Conservation (phyloP, 176 grass and related monocot genomes). For the Otatea glauca region DNA sequence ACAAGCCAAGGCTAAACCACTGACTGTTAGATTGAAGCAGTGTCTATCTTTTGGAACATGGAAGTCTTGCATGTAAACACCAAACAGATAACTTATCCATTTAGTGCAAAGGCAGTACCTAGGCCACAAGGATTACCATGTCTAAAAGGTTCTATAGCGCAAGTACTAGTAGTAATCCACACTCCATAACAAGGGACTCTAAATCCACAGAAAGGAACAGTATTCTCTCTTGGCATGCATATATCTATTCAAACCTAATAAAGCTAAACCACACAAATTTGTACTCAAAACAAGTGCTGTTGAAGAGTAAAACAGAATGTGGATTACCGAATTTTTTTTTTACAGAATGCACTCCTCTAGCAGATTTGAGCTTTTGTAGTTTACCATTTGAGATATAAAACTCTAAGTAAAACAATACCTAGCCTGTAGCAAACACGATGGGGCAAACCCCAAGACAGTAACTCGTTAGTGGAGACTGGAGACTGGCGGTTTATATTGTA, state of each 20-base stretch:
- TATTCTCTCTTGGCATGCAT: not conserved
- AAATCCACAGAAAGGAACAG: not conserved
- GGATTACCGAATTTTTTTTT: slow-evolving; percentile 5
- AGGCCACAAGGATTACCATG: slow-evolving; percentile 20
- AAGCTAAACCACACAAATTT: slow-evolving; percentile 33
- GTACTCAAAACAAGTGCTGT: slow-evolving; percentile 13
- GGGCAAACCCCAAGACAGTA: slow-evolving; percentile 63
- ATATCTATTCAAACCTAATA: slow-evolving; percentile 11
- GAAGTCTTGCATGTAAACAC: slow-evolving; percentile 27
- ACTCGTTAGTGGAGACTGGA: slow-evolving; percentile 63
- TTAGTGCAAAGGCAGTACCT: slow-evolving; percentile 35
- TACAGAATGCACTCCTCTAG: slow-evolving; percentile 30
- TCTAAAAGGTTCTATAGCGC: slow-evolving; percentile 22
- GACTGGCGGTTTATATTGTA: slow-evolving; percentile 58
- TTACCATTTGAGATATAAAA: slow-evolving; percentile 53
- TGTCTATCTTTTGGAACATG: slow-evolving; percentile 14
- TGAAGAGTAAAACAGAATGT: slow-evolving; percentile 46
- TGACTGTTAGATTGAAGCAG: not conserved
- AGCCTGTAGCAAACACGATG: slow-evolving; percentile 49
- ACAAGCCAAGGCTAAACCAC: slow-evolving; percentile 25
- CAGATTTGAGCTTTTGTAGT: slow-evolving; percentile 32
- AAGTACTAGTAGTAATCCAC: not conserved
- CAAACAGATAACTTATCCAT: not conserved
- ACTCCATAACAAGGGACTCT: not conserved
- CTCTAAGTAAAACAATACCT: slow-evolving; percentile 57